These are phyloP conservation scores for Fusarium sp. DNA, from an alignment of 2,329 filamentous ascomycete species.

Conservation along the genomic window DNA sequence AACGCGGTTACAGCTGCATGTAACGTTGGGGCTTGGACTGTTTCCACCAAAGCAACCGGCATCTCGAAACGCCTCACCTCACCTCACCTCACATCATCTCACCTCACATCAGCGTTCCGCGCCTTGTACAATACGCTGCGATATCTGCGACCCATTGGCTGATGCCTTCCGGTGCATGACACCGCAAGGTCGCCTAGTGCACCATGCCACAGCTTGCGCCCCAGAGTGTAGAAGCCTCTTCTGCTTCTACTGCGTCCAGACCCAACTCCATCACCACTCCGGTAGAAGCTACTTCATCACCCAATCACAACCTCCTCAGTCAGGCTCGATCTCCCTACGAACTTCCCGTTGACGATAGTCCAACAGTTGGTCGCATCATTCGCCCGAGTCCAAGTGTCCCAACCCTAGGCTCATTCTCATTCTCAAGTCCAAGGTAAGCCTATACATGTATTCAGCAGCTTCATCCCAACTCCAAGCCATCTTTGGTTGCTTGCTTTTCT, in stretches of 20 bases:
- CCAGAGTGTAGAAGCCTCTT: conserved; percentile 58
- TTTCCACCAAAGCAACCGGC: conserved; percentile 46
- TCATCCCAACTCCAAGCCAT: conserved; percentile 37
- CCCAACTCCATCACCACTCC: conserved; percentile 31
- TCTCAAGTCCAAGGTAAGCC: conserved; percentile 48
- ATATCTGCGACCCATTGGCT: conserved; percentile 43
- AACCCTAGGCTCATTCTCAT: conserved; percentile 41
- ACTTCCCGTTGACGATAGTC: conserved; percentile 57
- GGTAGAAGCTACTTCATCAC: conserved; percentile 24
- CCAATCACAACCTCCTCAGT: conserved; percentile 17
- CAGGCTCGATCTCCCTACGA: conserved; percentile 38
- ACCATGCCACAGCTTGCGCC: conserved; percentile 67
- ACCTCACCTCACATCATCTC: conserved; percentile 33
- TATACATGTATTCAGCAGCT: conserved; percentile 23
- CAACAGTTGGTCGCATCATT: conserved; percentile 58
- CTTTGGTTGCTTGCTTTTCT: conserved; percentile 21
- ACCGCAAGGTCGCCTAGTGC: conserved; percentile 51
- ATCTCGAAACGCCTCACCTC: conserved; percentile 51
- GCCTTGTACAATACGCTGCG: conserved; percentile 16
- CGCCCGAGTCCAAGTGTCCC: conserved; percentile 40
- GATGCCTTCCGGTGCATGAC: conserved; percentile 47
- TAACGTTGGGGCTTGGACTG: conserved; percentile 43
- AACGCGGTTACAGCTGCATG: conserved; percentile 43
- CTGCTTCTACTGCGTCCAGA: conserved; percentile 33
- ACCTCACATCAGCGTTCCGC: conserved; percentile 38